phyloP scores from a whole-genome alignment of 768 basidiomycete species.

The Mrakia frigida region DNA sequence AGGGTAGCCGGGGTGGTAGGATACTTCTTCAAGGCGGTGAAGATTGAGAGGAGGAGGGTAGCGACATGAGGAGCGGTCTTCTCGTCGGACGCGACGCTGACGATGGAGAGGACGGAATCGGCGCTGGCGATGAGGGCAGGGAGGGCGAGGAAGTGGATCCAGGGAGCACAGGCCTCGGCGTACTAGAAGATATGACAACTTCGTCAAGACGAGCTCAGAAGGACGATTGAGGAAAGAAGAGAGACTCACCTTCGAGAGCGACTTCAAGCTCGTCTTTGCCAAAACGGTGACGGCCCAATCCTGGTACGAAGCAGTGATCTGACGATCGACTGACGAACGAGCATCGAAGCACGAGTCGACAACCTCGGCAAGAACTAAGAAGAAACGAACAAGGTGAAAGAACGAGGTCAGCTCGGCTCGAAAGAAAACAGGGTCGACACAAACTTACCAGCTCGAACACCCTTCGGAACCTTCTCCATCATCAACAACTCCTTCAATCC shows the following conservation, averaged over 20 bases:
- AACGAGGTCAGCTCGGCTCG: not conserved
- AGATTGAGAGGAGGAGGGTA: constrained; percentile 10
- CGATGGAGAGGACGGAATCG: constrained; percentile 6
- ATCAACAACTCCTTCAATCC: constrained; percentile 14
- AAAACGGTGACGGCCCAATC: constrained; percentile 20
- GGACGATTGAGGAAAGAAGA: not conserved
- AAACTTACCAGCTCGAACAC: constrained; percentile 6
- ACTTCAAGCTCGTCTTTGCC: constrained; percentile 14
- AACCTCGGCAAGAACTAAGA: constrained; percentile 6
- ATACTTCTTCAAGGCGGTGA: constrained; percentile 19
- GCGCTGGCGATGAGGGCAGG: constrained; percentile 13
- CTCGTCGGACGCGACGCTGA: not conserved
- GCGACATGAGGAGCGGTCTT: constrained; percentile 13
- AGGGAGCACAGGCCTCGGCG: constrained; percentile 18
- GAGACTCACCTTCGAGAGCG: not conserved
- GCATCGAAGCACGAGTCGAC: constrained; percentile 10
- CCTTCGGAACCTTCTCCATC: constrained; percentile 3
- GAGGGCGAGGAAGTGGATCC: constrained; percentile 25
- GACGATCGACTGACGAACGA: not conserved
- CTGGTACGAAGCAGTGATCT: constrained; percentile 13
- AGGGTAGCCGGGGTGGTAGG: constrained; percentile 15
- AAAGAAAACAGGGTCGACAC: not conserved
- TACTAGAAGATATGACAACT: not conserved
- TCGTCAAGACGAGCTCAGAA: not conserved
- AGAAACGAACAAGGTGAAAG: not conserved